Evolutionary conservation across 2,329 filamentous ascomycete species (phyloP), one percentile per base, ranked within the genome.

Genomic region (Colletotrichum sp.): DNA sequence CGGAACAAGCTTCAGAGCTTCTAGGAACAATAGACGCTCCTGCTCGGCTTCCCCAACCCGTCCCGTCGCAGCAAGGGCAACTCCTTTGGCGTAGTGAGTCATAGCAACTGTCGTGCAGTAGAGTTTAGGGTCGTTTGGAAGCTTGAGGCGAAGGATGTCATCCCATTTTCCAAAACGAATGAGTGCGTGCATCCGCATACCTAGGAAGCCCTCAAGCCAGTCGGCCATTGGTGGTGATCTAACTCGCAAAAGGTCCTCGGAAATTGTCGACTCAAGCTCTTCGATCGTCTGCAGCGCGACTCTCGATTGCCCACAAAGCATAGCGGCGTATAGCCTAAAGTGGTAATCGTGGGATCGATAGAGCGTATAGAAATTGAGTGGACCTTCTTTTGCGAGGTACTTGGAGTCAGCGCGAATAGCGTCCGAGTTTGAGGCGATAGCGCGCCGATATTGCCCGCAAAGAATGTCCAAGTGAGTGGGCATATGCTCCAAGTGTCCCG

Each of bases 261-360:
- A 90, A 6, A 96, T 84, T 0, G 91, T 91, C 0, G 83, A 84
- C 80, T 95, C 93, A 64, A 96, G 88, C 60, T 87, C 85, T 0
- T 81, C 78, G 0, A 90, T 90, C 0, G 93, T 92, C 1, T 93
- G 89, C 3, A 96, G 82, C 0, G 93, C 93, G 13, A 93, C 86
- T 28, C 85, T 81, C 2, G 88, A 93, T 80, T 93, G 90, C 0
- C 92, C 94, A 0, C 93, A 90, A 78, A 96, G 94, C 94, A 96
- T 95, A 73, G 94, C 94, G 1, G 93, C 92, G 81, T 96, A 96
- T 66, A 96, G 90, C 3, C 91, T 89, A 78, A 94, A 95, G 80
- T 96, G 94, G 79, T 93, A 93, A 80, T 96, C 88, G 81, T 96
- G 94, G 66, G 90, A 90, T 16, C 94, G 90, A 81, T 96, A 96